A percentile compares a stretch with the other conserved stretches of the same genome.
These are phyloP conservation scores for Atkinsonella texensis DNA, from an alignment of 2,329 filamentous ascomycete species.

Conservation along the genomic window DNA sequence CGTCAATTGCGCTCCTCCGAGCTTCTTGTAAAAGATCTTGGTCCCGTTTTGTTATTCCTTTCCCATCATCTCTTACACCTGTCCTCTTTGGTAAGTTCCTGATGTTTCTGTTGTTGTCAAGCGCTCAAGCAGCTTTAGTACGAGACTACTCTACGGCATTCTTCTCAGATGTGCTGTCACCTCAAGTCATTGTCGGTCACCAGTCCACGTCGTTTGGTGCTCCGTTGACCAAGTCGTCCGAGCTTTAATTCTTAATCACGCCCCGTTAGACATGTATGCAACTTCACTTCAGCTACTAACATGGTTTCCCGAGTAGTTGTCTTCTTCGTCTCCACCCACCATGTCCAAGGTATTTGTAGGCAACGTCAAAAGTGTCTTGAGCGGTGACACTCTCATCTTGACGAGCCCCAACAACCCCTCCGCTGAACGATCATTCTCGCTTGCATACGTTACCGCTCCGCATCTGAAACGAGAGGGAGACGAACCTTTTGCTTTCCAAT, in stretches of 20 bases:
- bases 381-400: conserved; percentile 83
- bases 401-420: conserved; percentile 69
- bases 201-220: no score
- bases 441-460: conserved; percentile 86
- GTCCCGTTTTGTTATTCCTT: background rate
- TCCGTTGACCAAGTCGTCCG: background rate
- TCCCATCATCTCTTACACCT: background rate
- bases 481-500: conserved; percentile 86
- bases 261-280: no score
- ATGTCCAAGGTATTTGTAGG: conserved; percentile 48
- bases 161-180: no score
- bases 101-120: background rate
- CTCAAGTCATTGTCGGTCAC: no score
- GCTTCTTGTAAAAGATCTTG: background rate
- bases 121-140: background rate
- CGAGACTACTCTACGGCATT: background rate
- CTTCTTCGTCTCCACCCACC: conserved; percentile 17
- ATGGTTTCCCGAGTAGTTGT: background rate
- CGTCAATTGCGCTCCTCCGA: conserved; percentile 4
- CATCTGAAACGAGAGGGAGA: conserved; percentile 80
- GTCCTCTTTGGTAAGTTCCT: background rate
- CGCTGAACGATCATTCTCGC: conserved; percentile 74
- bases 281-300: background rate
- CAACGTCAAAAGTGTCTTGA: conserved; percentile 86
- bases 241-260: no score